Conservation (phyloP, 2,329 filamentous ascomycete genomes). For the Cercospora sp. region DNA sequence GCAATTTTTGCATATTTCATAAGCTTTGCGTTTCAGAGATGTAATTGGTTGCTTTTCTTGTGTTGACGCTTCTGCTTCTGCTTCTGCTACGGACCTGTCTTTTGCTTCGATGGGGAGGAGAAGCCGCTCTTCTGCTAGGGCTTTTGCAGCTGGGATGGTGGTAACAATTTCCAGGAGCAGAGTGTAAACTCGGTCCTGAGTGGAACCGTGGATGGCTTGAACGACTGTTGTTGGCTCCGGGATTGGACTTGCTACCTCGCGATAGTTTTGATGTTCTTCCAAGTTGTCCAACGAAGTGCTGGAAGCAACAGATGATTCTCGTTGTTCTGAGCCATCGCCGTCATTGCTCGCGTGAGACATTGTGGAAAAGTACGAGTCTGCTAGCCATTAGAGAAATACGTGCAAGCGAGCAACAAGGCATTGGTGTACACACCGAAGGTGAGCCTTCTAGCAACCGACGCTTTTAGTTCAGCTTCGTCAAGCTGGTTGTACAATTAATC, state of each 20-base stretch:
- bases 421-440: not conserved
- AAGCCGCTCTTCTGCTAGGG: conserved; percentile 1
- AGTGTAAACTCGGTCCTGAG: not conserved
- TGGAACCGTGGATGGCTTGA: not conserved
- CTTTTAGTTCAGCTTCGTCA: not conserved
- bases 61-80: not conserved
- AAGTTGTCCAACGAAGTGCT: no score
- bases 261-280: not conserved
- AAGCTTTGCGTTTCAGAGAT: conserved; percentile 11
- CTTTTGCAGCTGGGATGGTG: not conserved
- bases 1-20: conserved; percentile 14
- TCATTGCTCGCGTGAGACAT: not conserved
- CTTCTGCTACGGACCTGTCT: not conserved
- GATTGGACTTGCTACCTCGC: not conserved
- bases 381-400: not conserved
- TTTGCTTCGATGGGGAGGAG: not conserved
- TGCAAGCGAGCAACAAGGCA: not conserved
- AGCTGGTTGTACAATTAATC: not conserved
- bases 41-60: not conserved
- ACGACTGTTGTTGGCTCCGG: not conserved
- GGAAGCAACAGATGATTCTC: no score
- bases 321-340: not conserved
- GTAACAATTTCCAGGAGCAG: not conserved
- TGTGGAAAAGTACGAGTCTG: not conserved
- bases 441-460: not conserved